phyloP scores from a whole-genome alignment of 192 early-diverging fungal species.

The Mortierella claussenii region DNA sequence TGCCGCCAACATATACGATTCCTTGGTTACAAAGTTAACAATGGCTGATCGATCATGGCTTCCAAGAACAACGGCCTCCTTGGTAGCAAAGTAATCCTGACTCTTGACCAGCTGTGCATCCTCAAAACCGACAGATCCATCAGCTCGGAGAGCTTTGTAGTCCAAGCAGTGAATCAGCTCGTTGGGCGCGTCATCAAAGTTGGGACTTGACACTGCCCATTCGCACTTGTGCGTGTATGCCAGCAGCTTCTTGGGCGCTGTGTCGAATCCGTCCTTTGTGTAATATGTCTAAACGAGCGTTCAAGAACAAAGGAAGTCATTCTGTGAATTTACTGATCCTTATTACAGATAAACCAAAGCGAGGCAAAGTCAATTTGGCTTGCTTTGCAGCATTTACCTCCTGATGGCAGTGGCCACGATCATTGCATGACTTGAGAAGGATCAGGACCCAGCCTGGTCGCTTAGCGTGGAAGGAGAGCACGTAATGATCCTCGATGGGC shows the following conservation, averaged over 20 bases:
- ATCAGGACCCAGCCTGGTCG: slow-evolving; percentile 74
- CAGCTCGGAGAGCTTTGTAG: slow-evolving; percentile 23
- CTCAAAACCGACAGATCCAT: slow-evolving; percentile 37
- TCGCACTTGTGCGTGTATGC: slow-evolving; percentile 72
- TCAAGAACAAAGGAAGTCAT: slow-evolving; percentile 1
- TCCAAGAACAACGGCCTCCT: slow-evolving; percentile 67
- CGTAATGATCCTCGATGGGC: slow-evolving; percentile 41
- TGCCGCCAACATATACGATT: slow-evolving; percentile 77
- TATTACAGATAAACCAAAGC: neutral
- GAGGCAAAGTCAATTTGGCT: neutral
- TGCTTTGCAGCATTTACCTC: slow-evolving; percentile 46
- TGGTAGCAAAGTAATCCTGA: slow-evolving; percentile 77
- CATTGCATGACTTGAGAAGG: slow-evolving; percentile 63
- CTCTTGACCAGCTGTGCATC: slow-evolving; percentile 73
- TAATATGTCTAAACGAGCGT: slow-evolving; percentile 60
- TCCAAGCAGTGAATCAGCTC: slow-evolving; percentile 81
- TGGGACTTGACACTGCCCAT: slow-evolving; percentile 73
- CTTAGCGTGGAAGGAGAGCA: slow-evolving; percentile 77
- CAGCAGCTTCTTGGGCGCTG: slow-evolving; percentile 64
- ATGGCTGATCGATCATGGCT: slow-evolving; percentile 71
- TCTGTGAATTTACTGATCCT: neutral
- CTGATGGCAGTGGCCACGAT: slow-evolving; percentile 66
- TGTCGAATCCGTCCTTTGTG: slow-evolving; percentile 75
- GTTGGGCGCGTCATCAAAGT: slow-evolving; percentile 70
- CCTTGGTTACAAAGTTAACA: slow-evolving; percentile 75